Conservation (phyloP, 2,329 filamentous ascomycete genomes). For the Calonectria naviculata region DNA sequence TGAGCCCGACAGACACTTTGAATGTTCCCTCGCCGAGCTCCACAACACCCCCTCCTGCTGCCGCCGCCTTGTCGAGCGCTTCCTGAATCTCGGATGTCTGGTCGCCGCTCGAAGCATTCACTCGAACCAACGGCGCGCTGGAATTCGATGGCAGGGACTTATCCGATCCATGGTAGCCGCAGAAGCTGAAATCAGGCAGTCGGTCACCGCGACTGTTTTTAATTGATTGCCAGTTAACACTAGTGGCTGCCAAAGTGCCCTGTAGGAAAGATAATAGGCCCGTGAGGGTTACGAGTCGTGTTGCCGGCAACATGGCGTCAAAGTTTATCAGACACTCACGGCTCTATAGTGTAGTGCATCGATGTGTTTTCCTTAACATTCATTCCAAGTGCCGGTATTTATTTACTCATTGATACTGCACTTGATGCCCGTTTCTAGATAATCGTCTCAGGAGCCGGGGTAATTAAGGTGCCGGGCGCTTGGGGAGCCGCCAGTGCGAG, state of each 20-base stretch:
- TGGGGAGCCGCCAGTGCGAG: background rate
- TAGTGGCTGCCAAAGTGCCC: background rate
- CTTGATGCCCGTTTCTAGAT: background rate
- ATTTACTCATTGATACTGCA: background rate
- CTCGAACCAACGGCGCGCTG: background rate
- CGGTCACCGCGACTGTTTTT: slow-evolving; percentile 21
- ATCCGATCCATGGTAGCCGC: slow-evolving; percentile 32
- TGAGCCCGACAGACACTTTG: slow-evolving; percentile 20
- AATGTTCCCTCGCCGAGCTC: slow-evolving; percentile 21
- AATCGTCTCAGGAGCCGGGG: background rate
- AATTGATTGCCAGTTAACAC: background rate
- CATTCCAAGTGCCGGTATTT: too few species aligned
- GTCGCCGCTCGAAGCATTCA: slow-evolving; percentile 12
- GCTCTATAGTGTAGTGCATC: background rate
- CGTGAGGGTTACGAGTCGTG: background rate
- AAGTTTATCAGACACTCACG: background rate
- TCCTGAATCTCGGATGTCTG: slow-evolving; percentile 22
- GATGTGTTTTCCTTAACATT: background rate
- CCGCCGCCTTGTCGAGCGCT: slow-evolving; percentile 24
- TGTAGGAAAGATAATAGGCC: background rate
- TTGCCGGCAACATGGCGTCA: background rate
- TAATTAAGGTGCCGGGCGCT: background rate
- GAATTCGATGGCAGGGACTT: slow-evolving; percentile 15
- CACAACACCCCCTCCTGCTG: slow-evolving; percentile 27
- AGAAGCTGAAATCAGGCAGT: slow-evolving; percentile 35